Conservation (phyloP, 2,329 filamentous ascomycete species). For the Harringtonia aguacate region DNA sequence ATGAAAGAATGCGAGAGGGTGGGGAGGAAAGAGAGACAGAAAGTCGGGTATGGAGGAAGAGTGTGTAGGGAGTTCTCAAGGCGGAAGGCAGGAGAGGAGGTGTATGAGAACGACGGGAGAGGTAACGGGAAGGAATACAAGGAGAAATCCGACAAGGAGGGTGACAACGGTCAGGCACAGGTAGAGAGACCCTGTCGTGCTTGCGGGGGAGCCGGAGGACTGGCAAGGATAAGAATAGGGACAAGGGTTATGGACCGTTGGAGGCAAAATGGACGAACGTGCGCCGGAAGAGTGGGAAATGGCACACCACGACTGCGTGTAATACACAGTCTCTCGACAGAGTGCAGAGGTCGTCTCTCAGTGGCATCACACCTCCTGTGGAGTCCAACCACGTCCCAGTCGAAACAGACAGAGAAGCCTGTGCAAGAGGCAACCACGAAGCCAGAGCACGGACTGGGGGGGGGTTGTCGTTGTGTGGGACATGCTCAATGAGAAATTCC, state of each 20-base stretch:
- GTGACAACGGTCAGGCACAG: not conserved
- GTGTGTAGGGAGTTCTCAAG: too few species aligned
- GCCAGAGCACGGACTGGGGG: constrained; percentile 5
- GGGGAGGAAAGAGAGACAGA: constrained; percentile 13
- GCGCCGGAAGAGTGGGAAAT: not conserved
- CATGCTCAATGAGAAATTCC: not conserved
- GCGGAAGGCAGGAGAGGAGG: not conserved
- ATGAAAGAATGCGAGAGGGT: constrained; percentile 5
- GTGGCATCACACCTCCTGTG: constrained; percentile 8
- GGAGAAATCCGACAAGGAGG: not conserved
- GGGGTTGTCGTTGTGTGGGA: not conserved
- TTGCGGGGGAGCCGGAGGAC: constrained; percentile 3
- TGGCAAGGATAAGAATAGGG: constrained; percentile 14
- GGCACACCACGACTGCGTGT: too few species aligned
- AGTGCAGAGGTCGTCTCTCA: not conserved
- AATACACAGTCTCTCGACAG: too few species aligned
- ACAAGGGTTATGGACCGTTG: constrained; percentile 6
- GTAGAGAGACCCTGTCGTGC: constrained; percentile 1
- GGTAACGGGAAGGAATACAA: constrained; percentile 15
- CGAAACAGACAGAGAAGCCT: constrained; percentile 35
- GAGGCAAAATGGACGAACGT: constrained; percentile 14
- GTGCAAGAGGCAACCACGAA: constrained; percentile 24
- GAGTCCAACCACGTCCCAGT: constrained; percentile 28
- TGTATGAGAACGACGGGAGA: constrained; percentile 5
- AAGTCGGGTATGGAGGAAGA: not conserved